Evolutionary conservation across 2,329 filamentous ascomycete genomes (phyloP).

Genomic region (Dryadomyces sulphureus): DNA sequence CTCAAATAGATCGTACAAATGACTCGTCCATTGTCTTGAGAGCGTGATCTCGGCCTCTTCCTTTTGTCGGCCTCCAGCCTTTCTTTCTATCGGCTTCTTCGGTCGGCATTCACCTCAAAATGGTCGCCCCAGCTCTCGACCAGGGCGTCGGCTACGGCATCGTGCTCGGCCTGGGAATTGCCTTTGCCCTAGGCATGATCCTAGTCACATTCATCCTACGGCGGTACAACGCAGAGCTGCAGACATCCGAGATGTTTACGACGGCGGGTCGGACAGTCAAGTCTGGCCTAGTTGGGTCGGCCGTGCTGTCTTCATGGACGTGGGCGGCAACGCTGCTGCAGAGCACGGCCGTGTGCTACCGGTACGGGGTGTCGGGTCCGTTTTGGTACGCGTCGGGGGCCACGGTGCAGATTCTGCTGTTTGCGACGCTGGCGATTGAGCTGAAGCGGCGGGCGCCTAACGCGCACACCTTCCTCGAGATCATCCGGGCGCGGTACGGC

Average conservation of each 20-base stretch:
- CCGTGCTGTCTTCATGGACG: slow-evolving; percentile 88
- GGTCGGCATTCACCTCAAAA: slow-evolving; percentile 6
- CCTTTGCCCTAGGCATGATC: slow-evolving; percentile 49
- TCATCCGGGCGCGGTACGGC: slow-evolving; percentile 70
- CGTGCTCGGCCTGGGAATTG: slow-evolving; percentile 57
- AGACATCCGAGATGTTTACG: slow-evolving; percentile 87
- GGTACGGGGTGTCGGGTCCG: slow-evolving; percentile 52
- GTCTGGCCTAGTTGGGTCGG: slow-evolving; percentile 72
- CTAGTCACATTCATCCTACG: slow-evolving; percentile 20
- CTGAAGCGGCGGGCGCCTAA: slow-evolving; percentile 77
- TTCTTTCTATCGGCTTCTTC: not conserved
- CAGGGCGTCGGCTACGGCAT: slow-evolving; percentile 66
- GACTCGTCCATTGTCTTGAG: no score
- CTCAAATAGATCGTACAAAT: not conserved
- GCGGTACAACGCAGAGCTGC: slow-evolving; percentile 45
- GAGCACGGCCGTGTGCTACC: slow-evolving; percentile 67
- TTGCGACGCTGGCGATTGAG: slow-evolving; percentile 82
- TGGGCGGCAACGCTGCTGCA: slow-evolving; percentile 79
- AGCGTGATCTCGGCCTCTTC: no score
- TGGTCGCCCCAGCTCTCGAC: slow-evolving; percentile 24
- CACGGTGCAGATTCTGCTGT: slow-evolving; percentile 76
- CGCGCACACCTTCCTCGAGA: slow-evolving; percentile 73
- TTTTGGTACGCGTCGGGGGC: slow-evolving; percentile 55
- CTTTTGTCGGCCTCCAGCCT: no score
- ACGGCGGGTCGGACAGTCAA: slow-evolving; percentile 82